Percentiles rank a stretch among this genome's conserved stretches.
These are phyloP conservation scores for Pythium utonaiense DNA, from an alignment of 352 stramenopile genomes.

Conservation along the genomic window DNA sequence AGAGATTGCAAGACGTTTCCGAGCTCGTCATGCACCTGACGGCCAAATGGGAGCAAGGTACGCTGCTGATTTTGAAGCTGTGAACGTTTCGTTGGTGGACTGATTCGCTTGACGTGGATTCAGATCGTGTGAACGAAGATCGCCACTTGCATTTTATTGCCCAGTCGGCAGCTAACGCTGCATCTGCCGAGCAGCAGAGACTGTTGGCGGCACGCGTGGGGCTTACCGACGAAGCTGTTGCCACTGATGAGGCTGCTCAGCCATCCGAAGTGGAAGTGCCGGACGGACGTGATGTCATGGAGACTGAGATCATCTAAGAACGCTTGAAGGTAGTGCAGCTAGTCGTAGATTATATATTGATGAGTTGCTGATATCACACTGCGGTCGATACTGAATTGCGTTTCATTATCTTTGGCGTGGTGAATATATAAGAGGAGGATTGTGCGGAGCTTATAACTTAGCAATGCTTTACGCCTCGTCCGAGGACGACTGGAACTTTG, in stretches of 20 bases:
- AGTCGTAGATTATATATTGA: not conserved
- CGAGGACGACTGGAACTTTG: conserved; percentile 39
- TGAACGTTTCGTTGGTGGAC: not conserved
- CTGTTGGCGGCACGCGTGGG: conserved; percentile 7
- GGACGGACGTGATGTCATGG: not conserved
- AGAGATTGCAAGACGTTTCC: conserved; percentile 71
- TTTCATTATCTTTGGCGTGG: not conserved
- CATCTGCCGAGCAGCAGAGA: conserved; percentile 4
- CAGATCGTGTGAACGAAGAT: conserved; percentile 24
- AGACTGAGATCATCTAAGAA: conserved; percentile 4
- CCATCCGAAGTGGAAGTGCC: not conserved
- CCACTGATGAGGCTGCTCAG: conserved; percentile 3
- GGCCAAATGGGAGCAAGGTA: conserved; percentile 70
- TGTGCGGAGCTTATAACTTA: not conserved
- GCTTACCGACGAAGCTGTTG: not conserved
- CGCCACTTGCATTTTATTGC: conserved; percentile 24
- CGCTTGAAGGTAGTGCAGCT: not conserved
- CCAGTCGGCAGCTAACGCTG: conserved; percentile 14
- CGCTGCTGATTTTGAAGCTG: not conserved
- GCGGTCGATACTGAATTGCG: not conserved
- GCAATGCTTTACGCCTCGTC: conserved; percentile 21
- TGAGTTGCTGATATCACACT: not conserved
- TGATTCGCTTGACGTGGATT: not conserved
- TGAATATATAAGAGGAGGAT: conserved; percentile 8
- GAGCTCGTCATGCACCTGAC: conserved; percentile 69